phyloP scores from a whole-genome alignment of 129 eudicot genomes.

The sunflower (Helianthus annuus) region HanXRQr2.0-SUNRISE NC_035440.2:5552187-5552686 shows the following conservation, averaged over 20 bases:
- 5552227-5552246: too few relatives aligned
- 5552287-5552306: not conserved
- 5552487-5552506: conserved; percentile 14
- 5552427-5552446: not conserved
- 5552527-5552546: conserved; percentile 18
- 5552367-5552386: not conserved
- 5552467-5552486: conserved; percentile 19
- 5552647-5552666: conserved; percentile 41
- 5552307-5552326: not conserved
- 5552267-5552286: too few relatives aligned
- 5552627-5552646: conserved; percentile 33
- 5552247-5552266: too few relatives aligned
- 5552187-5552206: too few relatives aligned
- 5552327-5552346: conserved; percentile 4
- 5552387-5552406: not conserved
- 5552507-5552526: conserved; percentile 1
- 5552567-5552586: conserved; percentile 38
- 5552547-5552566: conserved; percentile 20
- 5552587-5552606: conserved; percentile 34
- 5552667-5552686: not conserved
- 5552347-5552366: not conserved
- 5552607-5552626: conserved; percentile 33
- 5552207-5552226: too few relatives aligned
- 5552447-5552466: conserved; percentile 1
- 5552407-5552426: conserved; percentile 6